Base-by-base conservation (phyloP, 129 eudicot species). In the Chrysanthemum makinoi region DNA sequence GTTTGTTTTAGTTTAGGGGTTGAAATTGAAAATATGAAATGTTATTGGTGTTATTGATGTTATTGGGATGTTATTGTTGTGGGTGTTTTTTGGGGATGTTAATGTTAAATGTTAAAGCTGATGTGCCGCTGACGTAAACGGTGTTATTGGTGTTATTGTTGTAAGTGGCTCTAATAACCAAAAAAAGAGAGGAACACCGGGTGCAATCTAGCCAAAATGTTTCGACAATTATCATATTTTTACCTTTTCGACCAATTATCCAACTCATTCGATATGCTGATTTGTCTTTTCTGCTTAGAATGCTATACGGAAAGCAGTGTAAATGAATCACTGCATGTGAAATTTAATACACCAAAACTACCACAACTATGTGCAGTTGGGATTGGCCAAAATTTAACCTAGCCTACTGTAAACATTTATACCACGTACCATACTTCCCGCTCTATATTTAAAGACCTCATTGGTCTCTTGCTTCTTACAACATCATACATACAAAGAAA, bases 281-380 rank as follows among this genome's bases (percentile, higher is more conserved):
- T 11, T 15, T 46, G 35, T 16, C 24, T 30, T 63, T 39, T 0
- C 50, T 39, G 14, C 14, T 13, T 47, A 14, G 28, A 66, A 26
- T 30, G 5, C 20, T 22, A 2, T 4, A 46, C 22, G 9, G 26
- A 58, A 59, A 60, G 49, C 60, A 19, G 20, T 48, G 61, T 19
- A 20, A 67, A 7, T 55, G 6, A 39, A 4, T 50, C 43, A 60
- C 20, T 12, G 51, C 39, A 66, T 61, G 22, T 20, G 22, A 20
- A 19, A 58, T 63, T 77, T 2, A 77, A 77, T 77, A 77, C 81
- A 77, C 72, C 72, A 65, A 77, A 77, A 63, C 77, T 63, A 77
- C 81, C 13, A 39, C 77, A 50, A 70, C 30, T 72, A 62, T 70
- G 66, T 71, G 72, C 54, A 77, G 81, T 70, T 77, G 81, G 77